These are phyloP conservation scores for Gossypium lobatum DNA, from an alignment of 441 rosid genomes.

Conservation along the genomic window DNA sequence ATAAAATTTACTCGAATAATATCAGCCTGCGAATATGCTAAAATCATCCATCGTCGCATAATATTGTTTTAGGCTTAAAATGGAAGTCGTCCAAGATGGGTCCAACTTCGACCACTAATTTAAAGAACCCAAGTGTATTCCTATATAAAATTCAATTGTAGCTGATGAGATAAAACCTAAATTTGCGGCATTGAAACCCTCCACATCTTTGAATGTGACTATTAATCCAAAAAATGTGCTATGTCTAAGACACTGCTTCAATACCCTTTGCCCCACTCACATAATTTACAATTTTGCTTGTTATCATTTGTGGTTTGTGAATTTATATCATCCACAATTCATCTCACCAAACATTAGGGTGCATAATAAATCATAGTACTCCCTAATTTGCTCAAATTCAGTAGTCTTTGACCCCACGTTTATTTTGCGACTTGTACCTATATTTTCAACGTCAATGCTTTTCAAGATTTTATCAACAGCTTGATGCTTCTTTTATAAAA, in stretches of 20 bases:
- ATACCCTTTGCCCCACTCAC: not conserved
- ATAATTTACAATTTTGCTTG: not conserved
- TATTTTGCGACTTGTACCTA: not conserved
- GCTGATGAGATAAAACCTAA: not conserved
- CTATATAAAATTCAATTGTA: not conserved
- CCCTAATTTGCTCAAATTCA: not conserved
- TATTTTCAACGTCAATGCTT: not conserved
- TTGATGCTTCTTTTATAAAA: not conserved
- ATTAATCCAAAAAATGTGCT: not conserved
- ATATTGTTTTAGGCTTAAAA: too few species aligned
- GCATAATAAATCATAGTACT: not conserved
- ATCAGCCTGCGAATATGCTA: not conserved
- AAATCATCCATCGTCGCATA: not conserved
- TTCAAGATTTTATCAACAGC: not conserved
- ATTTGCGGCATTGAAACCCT: not conserved
- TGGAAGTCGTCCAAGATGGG: not conserved
- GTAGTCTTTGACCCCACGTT: not conserved
- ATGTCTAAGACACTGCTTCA: not conserved
- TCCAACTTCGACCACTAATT: not conserved
- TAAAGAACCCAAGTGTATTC: not conserved
- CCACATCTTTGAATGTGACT: not conserved
- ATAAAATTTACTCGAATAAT: not conserved
- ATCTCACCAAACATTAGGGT: constrained; percentile 3
- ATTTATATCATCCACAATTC: not conserved
- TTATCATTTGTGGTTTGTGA: not conserved